Evolutionary conservation across 2,329 filamentous ascomycete genomes (phyloP).

Genomic region (Emericellopsis atlantica): DNA sequence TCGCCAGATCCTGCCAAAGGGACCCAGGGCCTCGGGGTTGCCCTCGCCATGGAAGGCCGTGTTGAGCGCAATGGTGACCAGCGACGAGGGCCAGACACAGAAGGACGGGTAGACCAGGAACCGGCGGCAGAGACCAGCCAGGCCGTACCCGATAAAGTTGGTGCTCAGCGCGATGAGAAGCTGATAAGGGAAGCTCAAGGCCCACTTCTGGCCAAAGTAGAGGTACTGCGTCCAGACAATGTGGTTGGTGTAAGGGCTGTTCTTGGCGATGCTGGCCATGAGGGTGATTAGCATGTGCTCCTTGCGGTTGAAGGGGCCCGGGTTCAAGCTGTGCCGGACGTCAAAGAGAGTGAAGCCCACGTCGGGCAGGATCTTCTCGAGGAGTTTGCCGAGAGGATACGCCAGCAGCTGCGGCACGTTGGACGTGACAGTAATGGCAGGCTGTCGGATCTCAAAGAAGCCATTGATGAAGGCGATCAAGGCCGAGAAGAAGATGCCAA

Average conservation of each 20-base stretch:
- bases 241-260: constrained; percentile 39
- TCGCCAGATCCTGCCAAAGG: constrained; percentile 28
- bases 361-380: constrained; percentile 37
- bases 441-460: constrained; percentile 44
- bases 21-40: constrained; percentile 24
- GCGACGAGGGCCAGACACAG: constrained; percentile 43
- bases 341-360: constrained; percentile 32
- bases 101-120: constrained; percentile 43
- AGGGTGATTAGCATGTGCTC: constrained; percentile 50
- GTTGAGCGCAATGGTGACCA: constrained; percentile 42
- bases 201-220: constrained; percentile 42
- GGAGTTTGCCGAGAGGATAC: constrained; percentile 39
- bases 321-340: constrained; percentile 35
- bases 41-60: constrained; percentile 34
- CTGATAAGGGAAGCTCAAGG: constrained; percentile 37
- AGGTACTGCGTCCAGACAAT: constrained; percentile 42
- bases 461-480: constrained; percentile 40
- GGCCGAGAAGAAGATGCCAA: constrained; percentile 38
- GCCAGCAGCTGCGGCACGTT: constrained; percentile 45
- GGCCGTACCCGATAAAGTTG: constrained; percentile 45
- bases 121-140: constrained; percentile 39
- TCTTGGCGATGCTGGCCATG: constrained; percentile 47
- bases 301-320: constrained; percentile 44
- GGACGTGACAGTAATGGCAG: constrained; percentile 37
- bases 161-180: constrained; percentile 41